Conservation (phyloP, 805 yeast genomes). For the Ogataea neopini region DNA sequence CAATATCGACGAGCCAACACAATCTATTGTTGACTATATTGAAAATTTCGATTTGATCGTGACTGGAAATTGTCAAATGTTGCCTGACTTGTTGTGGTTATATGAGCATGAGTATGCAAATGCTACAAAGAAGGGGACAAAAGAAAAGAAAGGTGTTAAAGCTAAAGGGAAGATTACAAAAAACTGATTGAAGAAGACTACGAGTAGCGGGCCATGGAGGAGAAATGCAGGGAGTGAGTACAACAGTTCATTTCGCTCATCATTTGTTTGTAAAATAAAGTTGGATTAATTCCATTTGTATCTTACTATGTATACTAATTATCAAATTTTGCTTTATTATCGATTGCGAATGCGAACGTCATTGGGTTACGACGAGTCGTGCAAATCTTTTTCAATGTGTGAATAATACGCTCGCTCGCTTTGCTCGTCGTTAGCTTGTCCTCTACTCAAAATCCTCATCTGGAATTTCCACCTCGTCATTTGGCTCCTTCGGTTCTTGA, state of each 20-base stretch:
- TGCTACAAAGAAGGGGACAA: too few species aligned
- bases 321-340: background rate
- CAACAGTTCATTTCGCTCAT: too few species aligned
- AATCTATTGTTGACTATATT: constrained; percentile 48
- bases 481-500: constrained; percentile 96
- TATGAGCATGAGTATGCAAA: constrained; percentile 25
- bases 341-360: background rate
- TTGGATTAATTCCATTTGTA: too few species aligned
- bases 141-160: constrained; percentile 5
- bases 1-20: constrained; percentile 55
- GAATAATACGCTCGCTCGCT: background rate
- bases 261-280: too few species aligned
- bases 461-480: constrained; percentile 68
- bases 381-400: too few species aligned
- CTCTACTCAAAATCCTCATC: constrained; percentile 43
- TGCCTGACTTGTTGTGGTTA: constrained; percentile 39
- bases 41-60: constrained; percentile 58
- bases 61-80: constrained; percentile 64
- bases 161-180: background rate
- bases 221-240: too few species aligned
- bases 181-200: too few species aligned
- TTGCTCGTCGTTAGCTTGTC: background rate
- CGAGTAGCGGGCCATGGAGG: too few species aligned
- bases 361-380: too few species aligned
- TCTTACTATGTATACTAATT: background rate